Percentiles rank a stretch among this genome's conserved stretches.
Conservation (phyloP, 306 rosid genomes). For the Begonia loranthoides region DNA sequence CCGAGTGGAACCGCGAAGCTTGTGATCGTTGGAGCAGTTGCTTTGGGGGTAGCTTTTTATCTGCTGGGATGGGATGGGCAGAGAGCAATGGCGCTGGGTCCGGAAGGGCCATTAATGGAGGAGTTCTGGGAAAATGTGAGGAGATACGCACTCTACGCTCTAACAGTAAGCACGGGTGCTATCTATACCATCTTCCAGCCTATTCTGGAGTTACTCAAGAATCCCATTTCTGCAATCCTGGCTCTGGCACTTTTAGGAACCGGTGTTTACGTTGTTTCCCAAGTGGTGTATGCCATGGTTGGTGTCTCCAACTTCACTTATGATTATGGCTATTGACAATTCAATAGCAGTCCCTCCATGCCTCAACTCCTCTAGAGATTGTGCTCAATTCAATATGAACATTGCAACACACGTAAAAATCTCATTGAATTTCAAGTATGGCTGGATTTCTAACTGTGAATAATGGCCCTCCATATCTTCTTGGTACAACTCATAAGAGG, state of each 20-base stretch:
- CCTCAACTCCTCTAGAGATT: background rate
- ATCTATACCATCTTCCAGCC: constrained; percentile 53
- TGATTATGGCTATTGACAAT: constrained; percentile 24
- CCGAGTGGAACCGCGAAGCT: too few relatives aligned
- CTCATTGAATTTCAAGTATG: too few relatives aligned
- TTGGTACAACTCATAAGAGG: too few relatives aligned
- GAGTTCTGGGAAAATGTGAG: constrained; percentile 96
- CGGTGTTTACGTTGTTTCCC: constrained; percentile 46
- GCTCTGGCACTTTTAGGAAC: constrained; percentile 49
- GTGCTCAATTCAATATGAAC: background rate
- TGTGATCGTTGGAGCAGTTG: constrained; percentile 49
- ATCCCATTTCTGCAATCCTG: constrained; percentile 77
- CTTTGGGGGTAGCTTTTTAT: constrained; percentile 42
- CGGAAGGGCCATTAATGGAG: constrained; percentile 83
- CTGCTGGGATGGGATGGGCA: constrained; percentile 40
- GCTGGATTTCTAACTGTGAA: too few relatives aligned
- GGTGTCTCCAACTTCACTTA: constrained; percentile 75
- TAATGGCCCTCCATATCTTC: too few relatives aligned
- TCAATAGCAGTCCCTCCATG: background rate
- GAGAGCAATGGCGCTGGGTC: constrained; percentile 73
- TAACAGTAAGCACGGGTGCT: constrained; percentile 82
- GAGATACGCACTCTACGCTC: constrained; percentile 71
- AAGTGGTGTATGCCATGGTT: constrained; percentile 80
- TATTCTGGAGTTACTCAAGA: constrained; percentile 57
- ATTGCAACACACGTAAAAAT: too few relatives aligned